Evolutionary conservation across 352 stramenopile species (phyloP).

Genomic region (Globisporangium alternatum): DNA sequence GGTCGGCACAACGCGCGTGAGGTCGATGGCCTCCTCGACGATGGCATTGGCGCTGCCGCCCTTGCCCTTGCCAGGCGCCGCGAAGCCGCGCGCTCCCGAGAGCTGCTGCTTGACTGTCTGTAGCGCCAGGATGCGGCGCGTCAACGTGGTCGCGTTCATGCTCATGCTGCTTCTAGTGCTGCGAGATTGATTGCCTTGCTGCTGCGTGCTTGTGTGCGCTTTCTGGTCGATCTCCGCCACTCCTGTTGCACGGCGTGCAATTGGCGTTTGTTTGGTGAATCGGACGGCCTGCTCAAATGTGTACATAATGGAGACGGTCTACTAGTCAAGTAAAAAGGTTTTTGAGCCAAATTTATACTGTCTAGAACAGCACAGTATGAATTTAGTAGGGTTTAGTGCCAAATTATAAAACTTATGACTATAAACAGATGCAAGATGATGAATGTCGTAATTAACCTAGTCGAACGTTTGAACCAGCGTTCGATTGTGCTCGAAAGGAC

Average conservation of each 20-base stretch:
- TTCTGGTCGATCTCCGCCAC: conserved; percentile 12
- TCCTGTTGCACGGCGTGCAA: conserved; percentile 2
- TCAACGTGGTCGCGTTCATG: conserved; percentile 39
- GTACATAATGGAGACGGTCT: no score
- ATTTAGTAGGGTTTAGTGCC: no score
- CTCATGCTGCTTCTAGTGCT: conserved; percentile 13
- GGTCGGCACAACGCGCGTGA: conserved; percentile 69
- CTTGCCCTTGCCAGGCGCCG: conserved; percentile 61
- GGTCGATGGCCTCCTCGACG: conserved; percentile 73
- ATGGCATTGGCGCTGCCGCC: conserved; percentile 45
- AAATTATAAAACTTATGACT: no score
- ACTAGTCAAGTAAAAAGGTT: no score
- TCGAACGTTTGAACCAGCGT: no score
- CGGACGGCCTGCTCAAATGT: background rate
- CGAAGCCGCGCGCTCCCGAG: conserved; percentile 47
- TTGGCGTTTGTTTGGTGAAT: conserved; percentile 1
- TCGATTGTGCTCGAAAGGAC: no score
- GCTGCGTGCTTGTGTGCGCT: background rate
- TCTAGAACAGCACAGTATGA: no score
- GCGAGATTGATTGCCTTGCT: background rate
- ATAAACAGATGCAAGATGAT: no score
- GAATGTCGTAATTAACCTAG: no score
- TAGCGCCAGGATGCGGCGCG: conserved; percentile 32
- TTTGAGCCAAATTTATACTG: no score
- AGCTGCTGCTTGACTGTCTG: conserved; percentile 28